Percentiles rank a stretch among this genome's conserved stretches.
Evolutionary conservation across 306 rosid genomes (phyloP).

Genomic region (Vachellia collinsii): DNA sequence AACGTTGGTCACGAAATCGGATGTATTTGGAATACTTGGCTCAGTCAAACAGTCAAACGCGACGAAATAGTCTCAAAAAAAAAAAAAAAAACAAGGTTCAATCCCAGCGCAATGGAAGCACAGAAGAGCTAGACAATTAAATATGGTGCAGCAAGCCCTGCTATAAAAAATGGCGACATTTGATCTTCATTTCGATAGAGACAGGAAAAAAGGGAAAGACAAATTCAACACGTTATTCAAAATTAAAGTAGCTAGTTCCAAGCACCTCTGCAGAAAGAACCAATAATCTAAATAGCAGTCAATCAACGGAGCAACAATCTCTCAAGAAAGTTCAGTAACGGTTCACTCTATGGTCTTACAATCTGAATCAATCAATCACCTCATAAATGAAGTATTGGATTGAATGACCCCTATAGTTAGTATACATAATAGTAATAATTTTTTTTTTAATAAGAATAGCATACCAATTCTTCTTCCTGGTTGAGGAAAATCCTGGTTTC

Average conservation of each 20-base stretch:
- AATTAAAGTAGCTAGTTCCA: slow-evolving; percentile 22
- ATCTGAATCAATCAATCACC: slow-evolving; percentile 55
- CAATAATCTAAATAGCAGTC: slow-evolving; percentile 39
- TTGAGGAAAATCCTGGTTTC: slow-evolving; percentile 54
- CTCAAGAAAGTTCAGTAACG: slow-evolving; percentile 37
- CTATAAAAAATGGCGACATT: not conserved
- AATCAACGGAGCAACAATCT: slow-evolving; percentile 41
- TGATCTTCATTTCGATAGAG: not conserved
- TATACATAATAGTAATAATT: slow-evolving; percentile 46
- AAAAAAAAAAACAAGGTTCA: not conserved
- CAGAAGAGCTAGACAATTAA: not conserved
- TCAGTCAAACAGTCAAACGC: not conserved
- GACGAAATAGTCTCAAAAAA: not conserved
- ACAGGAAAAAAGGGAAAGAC: not conserved
- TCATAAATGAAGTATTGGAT: slow-evolving; percentile 50
- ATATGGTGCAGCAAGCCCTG: not conserved
- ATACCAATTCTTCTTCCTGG: slow-evolving; percentile 53
- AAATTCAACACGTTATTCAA: slow-evolving; percentile 9
- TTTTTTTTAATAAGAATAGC: slow-evolving; percentile 50
- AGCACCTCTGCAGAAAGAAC: slow-evolving; percentile 28
- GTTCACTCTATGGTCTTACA: slow-evolving; percentile 60
- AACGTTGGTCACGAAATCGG: not conserved
- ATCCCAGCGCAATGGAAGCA: not conserved
- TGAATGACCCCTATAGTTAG: slow-evolving; percentile 60
- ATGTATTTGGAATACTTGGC: not conserved